Evolutionary conservation across 306 rosid genomes (phyloP), one percentile per base, ranked within the genome.

Genomic region (Vicia sativa): DNA sequence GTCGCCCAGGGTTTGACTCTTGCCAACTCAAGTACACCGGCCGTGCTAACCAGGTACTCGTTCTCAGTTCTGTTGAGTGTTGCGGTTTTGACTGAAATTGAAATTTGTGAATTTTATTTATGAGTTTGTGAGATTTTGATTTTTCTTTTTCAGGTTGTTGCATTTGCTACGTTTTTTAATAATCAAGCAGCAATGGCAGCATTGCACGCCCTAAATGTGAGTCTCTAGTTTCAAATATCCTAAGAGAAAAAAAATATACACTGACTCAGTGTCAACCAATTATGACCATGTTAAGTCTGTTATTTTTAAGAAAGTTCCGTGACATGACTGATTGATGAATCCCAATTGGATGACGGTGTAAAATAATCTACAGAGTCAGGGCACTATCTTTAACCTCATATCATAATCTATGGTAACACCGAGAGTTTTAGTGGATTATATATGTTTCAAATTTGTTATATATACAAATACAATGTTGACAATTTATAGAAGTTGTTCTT

Each of bases 1-100:
- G 98, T 4, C 88, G 96, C 2, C 96, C 90, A 0, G 98, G 98
- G 35, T 90, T 93, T 80, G 96, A 90, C 65, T 83, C 87, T 39
- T 93, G 96, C 84, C 98, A 93, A 82, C 98, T 93, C 83, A 90
- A 93, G 90, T 93, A 92, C 79, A 89, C 98, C 43, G 98, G 98
- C 60, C 96, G 98, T 29, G 96, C 84, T 78, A 86, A 82, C 78
- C 96, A 90, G 98, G 98, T 81, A 96, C 42, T 4, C 21, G 1
- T 1, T 71, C 39, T 44, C 65, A 34, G 31, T 55, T 8, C 25
- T 18, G 10, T 71, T 34, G 37, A 61, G 52, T 11, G 23, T 23
- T 57, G 18, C 53, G 35, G 9, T 71, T 59, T 62, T 13, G 18
- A 34, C 13, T 5, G 34, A 62, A 39, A 38, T 64, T 6, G 38